Base-by-base conservation (phyloP, 2,329 filamentous ascomycete genomes). In the Teratosphaeria gauchensis region DNA sequence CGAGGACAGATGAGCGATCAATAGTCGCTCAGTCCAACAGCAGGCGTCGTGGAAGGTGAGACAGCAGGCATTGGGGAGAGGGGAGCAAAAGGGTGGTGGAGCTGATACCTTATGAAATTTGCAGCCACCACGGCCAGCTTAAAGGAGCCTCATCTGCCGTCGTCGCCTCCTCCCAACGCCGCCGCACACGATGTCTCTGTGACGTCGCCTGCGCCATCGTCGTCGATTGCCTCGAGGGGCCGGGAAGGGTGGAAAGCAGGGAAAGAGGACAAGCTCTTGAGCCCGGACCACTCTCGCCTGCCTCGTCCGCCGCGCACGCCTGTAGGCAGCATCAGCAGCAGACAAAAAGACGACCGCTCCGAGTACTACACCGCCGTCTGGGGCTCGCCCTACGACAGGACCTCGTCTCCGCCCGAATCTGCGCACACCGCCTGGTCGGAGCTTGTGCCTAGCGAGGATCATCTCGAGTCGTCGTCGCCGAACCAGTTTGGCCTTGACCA, bases 381-480 rank as follows among this genome's bases (percentile, higher is more conserved):
- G 91, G 92, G 92, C 58, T 96, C 91, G 57, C 92, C 92, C 24
- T 96, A 96, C 75, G 86, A 88, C 58, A 81, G 81, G 62, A 82
- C 86, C 46, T 77, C 80, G 12, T 87, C 69, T 31, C 62, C 72
- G 12, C 67, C 71, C 21, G 59, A 62, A 53, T 68, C 71, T 9
- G 68, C 65, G 54, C 68, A 66, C 54, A 70, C 69, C 42, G 69
- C 66, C 24, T 62, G 66, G 32, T 68, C 69, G 28, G 68, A 69
- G 56, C 68, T 69, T 56, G 59, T 63, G 14, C 60, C 62, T 9
- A 68, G 64, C 56, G 67, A 67, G 32, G 67, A 69, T 55, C 63
- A 56, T 51, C 62, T 61, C 58, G 68, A 67, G 38, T 65, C 67
- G 1, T 65, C 67, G 1, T 70, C 70, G 35, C 69, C 69, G 2